phyloP scores from a whole-genome alignment of 108 stramenopile species.

The Nitzschia sp. region DNA sequence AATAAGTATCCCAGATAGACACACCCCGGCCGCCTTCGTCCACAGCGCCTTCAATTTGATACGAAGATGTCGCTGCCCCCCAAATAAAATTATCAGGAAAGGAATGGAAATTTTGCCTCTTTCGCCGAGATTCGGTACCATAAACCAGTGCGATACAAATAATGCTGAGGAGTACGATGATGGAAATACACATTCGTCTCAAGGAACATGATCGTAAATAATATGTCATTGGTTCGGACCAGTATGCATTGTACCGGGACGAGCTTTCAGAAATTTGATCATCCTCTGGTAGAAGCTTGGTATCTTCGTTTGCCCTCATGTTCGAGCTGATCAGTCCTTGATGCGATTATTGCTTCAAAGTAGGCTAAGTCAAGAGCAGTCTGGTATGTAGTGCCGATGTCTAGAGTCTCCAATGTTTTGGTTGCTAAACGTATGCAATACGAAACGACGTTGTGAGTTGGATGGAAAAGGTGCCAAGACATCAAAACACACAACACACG shows the following conservation, averaged over 20 bases:
- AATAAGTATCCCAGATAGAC: conserved; percentile 94
- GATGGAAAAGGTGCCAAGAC: too few relatives aligned
- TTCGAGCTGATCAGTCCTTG: background rate
- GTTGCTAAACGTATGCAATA: too few relatives aligned
- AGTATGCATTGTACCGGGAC: background rate
- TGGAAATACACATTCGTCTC: background rate
- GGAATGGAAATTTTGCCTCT: conserved; percentile 2
- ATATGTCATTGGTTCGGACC: background rate
- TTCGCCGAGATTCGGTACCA: background rate
- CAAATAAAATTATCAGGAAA: conserved; percentile 70
- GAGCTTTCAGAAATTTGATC: background rate
- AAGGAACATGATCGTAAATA: conserved; percentile 9
- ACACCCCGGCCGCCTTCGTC: conserved; percentile 76
- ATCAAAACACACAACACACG: too few relatives aligned
- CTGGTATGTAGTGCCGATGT: too few relatives aligned
- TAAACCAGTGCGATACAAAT: background rate
- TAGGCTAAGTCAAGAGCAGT: too few relatives aligned
- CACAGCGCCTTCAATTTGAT: conserved; percentile 90
- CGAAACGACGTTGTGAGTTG: too few relatives aligned
- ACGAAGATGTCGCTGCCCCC: conserved; percentile 89
- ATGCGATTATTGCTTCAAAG: too few relatives aligned
- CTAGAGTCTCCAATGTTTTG: too few relatives aligned
- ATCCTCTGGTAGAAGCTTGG: background rate
- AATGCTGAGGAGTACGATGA: background rate
- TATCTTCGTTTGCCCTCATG: background rate